A percentile compares a stretch with the other conserved stretches of the same genome.
Conservation (phyloP, 2,329 filamentous ascomycete genomes). For the Lasiodiplodia sp. region DNA sequence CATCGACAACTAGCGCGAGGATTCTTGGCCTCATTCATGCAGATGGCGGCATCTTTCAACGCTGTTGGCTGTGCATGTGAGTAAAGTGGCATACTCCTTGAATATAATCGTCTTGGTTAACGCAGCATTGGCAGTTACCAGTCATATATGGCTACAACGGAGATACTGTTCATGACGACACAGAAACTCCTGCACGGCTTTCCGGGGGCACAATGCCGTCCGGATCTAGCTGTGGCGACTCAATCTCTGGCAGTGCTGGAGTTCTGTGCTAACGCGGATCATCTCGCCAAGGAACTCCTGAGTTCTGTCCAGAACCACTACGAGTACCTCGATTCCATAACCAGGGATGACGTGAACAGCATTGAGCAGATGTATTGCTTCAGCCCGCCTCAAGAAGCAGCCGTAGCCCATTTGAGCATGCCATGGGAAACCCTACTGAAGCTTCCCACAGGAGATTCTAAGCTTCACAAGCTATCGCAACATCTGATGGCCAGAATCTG, state of each 20-base stretch:
- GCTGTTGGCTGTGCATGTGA: conserved; percentile 38
- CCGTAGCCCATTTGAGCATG: conserved; percentile 5
- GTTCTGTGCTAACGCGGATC: conserved; percentile 30
- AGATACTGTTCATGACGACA: conserved; percentile 33
- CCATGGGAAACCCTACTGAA: conserved; percentile 32
- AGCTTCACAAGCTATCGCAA: conserved; percentile 32
- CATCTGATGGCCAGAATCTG: conserved; percentile 33
- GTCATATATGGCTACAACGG: conserved; percentile 33
- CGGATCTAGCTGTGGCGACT: conserved; percentile 29
- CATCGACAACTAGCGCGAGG: conserved; percentile 32
- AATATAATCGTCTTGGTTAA: neutral
- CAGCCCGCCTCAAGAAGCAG: neutral
- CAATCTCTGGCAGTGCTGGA: conserved; percentile 30
- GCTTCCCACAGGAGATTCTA: conserved; percentile 28
- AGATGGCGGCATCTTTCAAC: conserved; percentile 33
- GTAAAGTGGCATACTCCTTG: neutral
- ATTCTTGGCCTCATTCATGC: conserved; percentile 33
- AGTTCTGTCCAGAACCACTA: conserved; percentile 18
- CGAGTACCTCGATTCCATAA: conserved; percentile 8
- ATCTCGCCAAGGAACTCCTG: neutral
- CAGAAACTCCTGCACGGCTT: conserved; percentile 33
- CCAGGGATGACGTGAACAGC: neutral
- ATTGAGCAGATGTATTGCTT: neutral
- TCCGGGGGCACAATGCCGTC: conserved; percentile 9
- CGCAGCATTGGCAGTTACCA: conserved; percentile 30